phyloP scores from a whole-genome alignment of 345 rosid genomes.

The Syzygium grande region DNA sequence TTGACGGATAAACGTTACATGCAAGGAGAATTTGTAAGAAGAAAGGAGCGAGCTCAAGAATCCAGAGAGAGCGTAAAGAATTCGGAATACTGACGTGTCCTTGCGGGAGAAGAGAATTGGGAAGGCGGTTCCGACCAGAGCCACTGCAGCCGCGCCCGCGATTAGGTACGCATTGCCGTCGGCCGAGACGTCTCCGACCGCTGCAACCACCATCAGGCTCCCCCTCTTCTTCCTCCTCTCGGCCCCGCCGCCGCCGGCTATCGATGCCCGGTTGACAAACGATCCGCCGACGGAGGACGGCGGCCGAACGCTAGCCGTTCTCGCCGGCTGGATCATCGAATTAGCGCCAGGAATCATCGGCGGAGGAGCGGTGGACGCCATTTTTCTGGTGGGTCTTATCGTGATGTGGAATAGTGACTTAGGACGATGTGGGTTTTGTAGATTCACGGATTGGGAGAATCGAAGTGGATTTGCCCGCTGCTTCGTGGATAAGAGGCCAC shows the following conservation, averaged over 20 bases:
- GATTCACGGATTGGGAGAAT: not conserved
- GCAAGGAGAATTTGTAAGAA: not conserved
- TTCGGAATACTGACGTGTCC: constrained; percentile 45
- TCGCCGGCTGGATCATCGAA: not conserved
- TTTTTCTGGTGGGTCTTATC: not conserved
- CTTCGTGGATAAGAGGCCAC: constrained; percentile 45
- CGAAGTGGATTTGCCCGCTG: constrained; percentile 1
- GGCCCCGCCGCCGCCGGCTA: not conserved
- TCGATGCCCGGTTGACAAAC: not conserved
- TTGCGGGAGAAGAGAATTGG: constrained; percentile 79
- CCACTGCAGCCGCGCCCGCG: constrained; percentile 61
- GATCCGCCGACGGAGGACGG: not conserved
- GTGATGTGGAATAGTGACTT: not conserved
- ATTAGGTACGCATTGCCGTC: constrained; percentile 58
- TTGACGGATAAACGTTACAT: not conserved
- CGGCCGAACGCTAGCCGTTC: not conserved
- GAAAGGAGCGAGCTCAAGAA: not conserved
- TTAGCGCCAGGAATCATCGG: not conserved
- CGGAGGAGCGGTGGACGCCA: not conserved
- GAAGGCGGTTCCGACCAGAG: constrained; percentile 85
- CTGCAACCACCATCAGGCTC: constrained; percentile 54
- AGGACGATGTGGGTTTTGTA: not conserved
- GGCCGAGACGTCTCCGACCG: constrained; percentile 78
- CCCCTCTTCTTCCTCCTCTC: constrained; percentile 25
- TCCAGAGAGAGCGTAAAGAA: not conserved